Evolutionary conservation across 2,329 filamentous ascomycete species (phyloP), one percentile per base, ranked within the genome.

Genomic region (Ramularia collo-cygni): DNA sequence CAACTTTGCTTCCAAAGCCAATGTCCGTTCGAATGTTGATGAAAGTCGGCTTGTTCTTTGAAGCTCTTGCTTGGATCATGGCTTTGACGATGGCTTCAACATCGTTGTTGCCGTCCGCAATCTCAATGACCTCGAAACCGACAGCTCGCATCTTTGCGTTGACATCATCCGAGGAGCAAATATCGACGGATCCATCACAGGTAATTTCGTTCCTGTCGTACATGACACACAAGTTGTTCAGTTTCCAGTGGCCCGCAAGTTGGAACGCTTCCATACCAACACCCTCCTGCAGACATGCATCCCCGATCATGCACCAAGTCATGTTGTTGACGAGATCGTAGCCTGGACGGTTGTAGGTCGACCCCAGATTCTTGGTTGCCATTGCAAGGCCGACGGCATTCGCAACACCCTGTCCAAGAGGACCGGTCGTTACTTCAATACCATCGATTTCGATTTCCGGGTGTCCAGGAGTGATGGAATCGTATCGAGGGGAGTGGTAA

Each of bases 151-250:
- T 76, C 60, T 77, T 77, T 13, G 64, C 58, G 42, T 77, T 76
- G 53, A 76, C 62, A 35, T 78, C 72, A 45, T 78, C 75, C 0
- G 65, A 71, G 44, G 70, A 73, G 24, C 42, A 46, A 41, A 69
- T 59, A 56, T 76, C 72, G 8, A 76, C 67, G 2, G 66, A 68
- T 0, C 75, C 75, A 43, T 77, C 75, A 50, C 74, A 77, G 6
- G 74, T 77, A 33, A 79, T 64, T 50, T 76, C 70, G 52, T 79
- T 78, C 58, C 78, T 76, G 50, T 78, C 75, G 47, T 77, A 78
- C 37, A 77, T 70, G 18, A 78, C 60, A 12, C 68, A 69, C 3
- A 79, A 60, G 51, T 78, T 78, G 60, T 74, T 69, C 14, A 79
- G 62, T 48, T 61, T 66, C 61, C 66, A 69, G 54, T 77, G 72